Evolutionary conservation across 768 basidiomycete genomes (phyloP).

Genomic region (Lactarius pseudohatsudake): DNA sequence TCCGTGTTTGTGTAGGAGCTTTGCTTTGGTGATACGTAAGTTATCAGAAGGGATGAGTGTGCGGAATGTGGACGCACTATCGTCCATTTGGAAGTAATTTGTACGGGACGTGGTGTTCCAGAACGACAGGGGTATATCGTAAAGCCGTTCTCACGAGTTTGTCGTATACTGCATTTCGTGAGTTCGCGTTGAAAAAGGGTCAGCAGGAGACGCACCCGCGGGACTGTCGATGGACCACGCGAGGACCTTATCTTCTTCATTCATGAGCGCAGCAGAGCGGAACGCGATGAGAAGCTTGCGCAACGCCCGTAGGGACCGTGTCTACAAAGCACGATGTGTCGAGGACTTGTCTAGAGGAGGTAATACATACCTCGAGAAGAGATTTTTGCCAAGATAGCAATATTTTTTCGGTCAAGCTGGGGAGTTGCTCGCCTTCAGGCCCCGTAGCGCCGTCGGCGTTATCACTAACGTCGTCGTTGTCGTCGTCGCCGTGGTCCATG

Average conservation of each 20-base stretch:
- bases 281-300: slow-evolving; percentile 87
- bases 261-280: slow-evolving; percentile 86
- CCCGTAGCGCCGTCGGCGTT: slow-evolving; percentile 49
- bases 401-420: slow-evolving; percentile 67
- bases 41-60: neutral
- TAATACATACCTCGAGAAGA: slow-evolving; percentile 65
- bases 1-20: slow-evolving; percentile 74
- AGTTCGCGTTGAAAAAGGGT: neutral
- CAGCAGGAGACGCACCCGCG: slow-evolving; percentile 47
- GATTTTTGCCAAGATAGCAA: slow-evolving; percentile 86
- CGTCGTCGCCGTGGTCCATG: slow-evolving; percentile 41
- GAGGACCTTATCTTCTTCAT: slow-evolving; percentile 77
- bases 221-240: slow-evolving; percentile 87
- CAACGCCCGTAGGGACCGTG: slow-evolving; percentile 80
- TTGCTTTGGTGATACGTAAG: slow-evolving; percentile 53
- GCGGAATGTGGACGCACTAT: slow-evolving; percentile 56
- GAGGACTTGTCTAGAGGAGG: neutral
- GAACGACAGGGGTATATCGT: slow-evolving; percentile 85
- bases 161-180: slow-evolving; percentile 72
- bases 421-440: slow-evolving; percentile 43
- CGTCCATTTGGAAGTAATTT: slow-evolving; percentile 80
- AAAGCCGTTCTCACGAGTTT: slow-evolving; percentile 87
- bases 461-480: slow-evolving; percentile 46
- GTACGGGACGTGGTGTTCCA: slow-evolving; percentile 85
- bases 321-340: slow-evolving; percentile 44